A percentile compares a stretch with the other conserved stretches of the same genome.
phyloP scores from a whole-genome alignment of 2,329 filamentous ascomycete species.

The Neonectria hederae region DNA sequence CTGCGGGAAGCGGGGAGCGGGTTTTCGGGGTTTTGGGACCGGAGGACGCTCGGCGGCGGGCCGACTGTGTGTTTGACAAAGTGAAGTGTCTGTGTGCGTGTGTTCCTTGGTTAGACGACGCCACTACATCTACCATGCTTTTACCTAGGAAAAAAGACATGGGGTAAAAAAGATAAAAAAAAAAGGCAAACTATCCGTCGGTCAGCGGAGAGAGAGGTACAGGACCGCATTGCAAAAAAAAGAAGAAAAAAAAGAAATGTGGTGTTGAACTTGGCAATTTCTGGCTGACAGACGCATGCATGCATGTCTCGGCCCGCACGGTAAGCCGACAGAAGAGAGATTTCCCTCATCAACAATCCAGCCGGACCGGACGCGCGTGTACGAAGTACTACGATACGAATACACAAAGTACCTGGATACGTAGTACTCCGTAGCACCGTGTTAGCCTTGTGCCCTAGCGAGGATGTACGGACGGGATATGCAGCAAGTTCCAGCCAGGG shows the following conservation, averaged over 20 bases:
- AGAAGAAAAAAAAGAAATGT: too few relatives aligned
- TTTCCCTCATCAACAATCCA: neutral
- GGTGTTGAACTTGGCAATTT: slow-evolving; percentile 3
- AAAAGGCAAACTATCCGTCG: neutral
- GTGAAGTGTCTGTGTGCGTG: neutral
- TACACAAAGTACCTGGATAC: slow-evolving; percentile 1
- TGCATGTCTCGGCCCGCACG: slow-evolving; percentile 18
- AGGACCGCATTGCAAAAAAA: neutral
- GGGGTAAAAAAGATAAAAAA: neutral
- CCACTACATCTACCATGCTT: slow-evolving; percentile 3
- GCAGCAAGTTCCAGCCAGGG: neutral
- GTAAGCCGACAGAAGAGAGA: slow-evolving; percentile 3
- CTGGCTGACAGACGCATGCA: neutral
- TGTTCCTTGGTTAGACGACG: slow-evolving; percentile 1
- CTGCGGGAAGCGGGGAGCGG: slow-evolving; percentile 9
- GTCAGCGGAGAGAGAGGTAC: slow-evolving; percentile 3
- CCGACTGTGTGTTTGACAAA: slow-evolving; percentile 18
- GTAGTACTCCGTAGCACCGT: neutral
- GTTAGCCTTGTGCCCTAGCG: neutral
- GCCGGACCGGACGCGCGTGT: neutral
- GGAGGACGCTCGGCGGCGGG: slow-evolving; percentile 16
- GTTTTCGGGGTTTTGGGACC: slow-evolving; percentile 10
- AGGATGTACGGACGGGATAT: neutral
- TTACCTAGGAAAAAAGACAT: too few relatives aligned
- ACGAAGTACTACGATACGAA: neutral